A percentile compares a stretch with the other conserved stretches of the same genome.
These are phyloP conservation scores for Apiospora rasikravindrae DNA, from an alignment of 2,329 filamentous ascomycete species.

Conservation along the genomic window DNA sequence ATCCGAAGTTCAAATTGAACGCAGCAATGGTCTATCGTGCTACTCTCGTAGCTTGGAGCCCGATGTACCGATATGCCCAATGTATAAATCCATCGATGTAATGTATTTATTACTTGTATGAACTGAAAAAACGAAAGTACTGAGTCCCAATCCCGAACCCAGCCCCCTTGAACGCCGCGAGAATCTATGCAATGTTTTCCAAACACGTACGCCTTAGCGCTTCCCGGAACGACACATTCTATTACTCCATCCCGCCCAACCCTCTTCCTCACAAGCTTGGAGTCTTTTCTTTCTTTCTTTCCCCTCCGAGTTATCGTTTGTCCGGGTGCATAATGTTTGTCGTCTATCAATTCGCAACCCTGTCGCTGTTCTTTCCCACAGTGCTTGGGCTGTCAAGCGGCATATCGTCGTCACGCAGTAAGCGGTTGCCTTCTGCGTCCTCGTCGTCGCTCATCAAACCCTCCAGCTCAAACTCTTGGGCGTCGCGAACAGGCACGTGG, in stretches of 20 bases:
- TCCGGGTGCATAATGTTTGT: too few relatives aligned
- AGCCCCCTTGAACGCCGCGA: neutral
- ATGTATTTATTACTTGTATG: neutral
- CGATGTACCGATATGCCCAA: too few relatives aligned
- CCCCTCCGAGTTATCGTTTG: too few relatives aligned
- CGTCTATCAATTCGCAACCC: slow-evolving; percentile 33
- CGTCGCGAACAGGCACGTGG: slow-evolving; percentile 64
- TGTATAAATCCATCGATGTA: neutral
- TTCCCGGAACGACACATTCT: neutral
- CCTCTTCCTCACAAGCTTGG: neutral
- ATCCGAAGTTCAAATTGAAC: too few relatives aligned
- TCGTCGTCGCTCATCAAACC: slow-evolving; percentile 91
- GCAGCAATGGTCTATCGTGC: neutral
- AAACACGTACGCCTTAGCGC: neutral
- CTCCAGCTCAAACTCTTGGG: slow-evolving; percentile 92
- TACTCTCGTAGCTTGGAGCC: neutral
- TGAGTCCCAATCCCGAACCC: neutral
- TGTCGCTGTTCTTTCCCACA: slow-evolving; percentile 51
- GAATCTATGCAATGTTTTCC: neutral
- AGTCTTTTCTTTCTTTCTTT: neutral
- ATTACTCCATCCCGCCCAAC: neutral
- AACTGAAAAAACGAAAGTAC: neutral
- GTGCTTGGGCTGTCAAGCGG: slow-evolving; percentile 54
- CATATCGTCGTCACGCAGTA: slow-evolving; percentile 40
- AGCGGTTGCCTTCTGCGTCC: slow-evolving; percentile 56